These are phyloP conservation scores for Nicotiana knightiana DNA, from an alignment of 257 asterid genomes.

Conservation along the genomic window DNA sequence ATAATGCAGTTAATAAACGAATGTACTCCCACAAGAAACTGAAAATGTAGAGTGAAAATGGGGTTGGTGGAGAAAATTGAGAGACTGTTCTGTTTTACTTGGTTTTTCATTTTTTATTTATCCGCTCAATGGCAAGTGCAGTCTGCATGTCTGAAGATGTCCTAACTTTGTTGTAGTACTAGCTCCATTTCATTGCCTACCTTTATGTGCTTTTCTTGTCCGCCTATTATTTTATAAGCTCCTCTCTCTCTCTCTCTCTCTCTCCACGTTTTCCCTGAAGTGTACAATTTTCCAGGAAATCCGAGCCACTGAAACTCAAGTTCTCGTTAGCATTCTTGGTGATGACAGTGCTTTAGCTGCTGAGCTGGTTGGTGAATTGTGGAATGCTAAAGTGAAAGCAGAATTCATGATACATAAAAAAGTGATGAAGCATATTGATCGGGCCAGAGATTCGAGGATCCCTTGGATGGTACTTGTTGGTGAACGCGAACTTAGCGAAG, in stretches of 20 bases:
- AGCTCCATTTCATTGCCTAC: background rate
- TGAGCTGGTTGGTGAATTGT: constrained; percentile 62
- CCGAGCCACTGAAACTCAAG: constrained; percentile 80
- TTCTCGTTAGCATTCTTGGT: constrained; percentile 75
- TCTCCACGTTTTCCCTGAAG: background rate
- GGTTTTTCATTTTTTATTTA: background rate
- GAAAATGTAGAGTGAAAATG: background rate
- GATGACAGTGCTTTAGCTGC: constrained; percentile 70
- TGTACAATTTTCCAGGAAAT: constrained; percentile 37
- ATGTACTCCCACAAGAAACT: background rate
- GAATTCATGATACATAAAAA: constrained; percentile 57
- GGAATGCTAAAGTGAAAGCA: constrained; percentile 72
- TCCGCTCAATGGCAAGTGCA: background rate
- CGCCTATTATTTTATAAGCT: background rate
- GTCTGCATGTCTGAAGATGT: background rate
- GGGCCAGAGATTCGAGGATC: constrained; percentile 55
- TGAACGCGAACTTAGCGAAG: constrained; percentile 53
- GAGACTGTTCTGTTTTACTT: constrained; percentile 3
- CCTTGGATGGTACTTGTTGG: constrained; percentile 88
- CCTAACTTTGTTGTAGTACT: background rate
- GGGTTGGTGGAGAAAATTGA: background rate
- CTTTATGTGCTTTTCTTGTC: no score
- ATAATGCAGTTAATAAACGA: background rate
- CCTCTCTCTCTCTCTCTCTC: background rate
- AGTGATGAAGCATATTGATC: constrained; percentile 56